Evolutionary conservation across 192 early-diverging fungal genomes (phyloP).

Genomic region (Globomyces pollinis-pini): DNA sequence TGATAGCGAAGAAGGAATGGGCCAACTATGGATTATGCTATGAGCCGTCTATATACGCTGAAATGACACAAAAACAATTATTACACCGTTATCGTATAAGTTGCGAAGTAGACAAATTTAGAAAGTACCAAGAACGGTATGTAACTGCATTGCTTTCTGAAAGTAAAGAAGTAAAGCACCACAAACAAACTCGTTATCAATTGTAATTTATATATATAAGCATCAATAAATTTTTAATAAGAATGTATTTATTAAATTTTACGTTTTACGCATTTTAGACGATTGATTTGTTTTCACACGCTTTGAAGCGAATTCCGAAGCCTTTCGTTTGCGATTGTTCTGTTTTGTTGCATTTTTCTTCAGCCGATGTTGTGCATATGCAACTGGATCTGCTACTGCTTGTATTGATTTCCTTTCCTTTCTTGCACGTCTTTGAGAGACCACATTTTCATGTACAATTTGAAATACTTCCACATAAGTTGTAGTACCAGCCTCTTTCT

Average conservation of each 20-base stretch:
- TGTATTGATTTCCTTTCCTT: conserved; percentile 50
- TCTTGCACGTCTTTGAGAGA: conserved; percentile 53
- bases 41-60: neutral
- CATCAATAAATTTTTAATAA: too few relatives aligned
- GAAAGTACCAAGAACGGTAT: neutral
- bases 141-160: too few relatives aligned
- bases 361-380: conserved; percentile 57
- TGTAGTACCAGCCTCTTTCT: conserved; percentile 66
- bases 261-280: neutral
- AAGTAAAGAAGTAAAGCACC: too few relatives aligned
- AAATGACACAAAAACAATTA: neutral
- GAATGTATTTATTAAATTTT: neutral
- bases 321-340: conserved; percentile 58
- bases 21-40: neutral
- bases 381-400: conserved; percentile 68
- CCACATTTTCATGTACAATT: conserved; percentile 57
- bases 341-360: conserved; percentile 69
- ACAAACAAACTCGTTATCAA: too few relatives aligned
- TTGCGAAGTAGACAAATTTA: neutral
- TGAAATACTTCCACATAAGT: conserved; percentile 62
- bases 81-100: neutral
- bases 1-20: neutral
- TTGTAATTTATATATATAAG: too few relatives aligned
- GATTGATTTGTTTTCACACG: neutral
- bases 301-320: conserved; percentile 36